Evolutionary conservation across 257 asterid species (phyloP).

Genomic region (Plantago ovata): DNA sequence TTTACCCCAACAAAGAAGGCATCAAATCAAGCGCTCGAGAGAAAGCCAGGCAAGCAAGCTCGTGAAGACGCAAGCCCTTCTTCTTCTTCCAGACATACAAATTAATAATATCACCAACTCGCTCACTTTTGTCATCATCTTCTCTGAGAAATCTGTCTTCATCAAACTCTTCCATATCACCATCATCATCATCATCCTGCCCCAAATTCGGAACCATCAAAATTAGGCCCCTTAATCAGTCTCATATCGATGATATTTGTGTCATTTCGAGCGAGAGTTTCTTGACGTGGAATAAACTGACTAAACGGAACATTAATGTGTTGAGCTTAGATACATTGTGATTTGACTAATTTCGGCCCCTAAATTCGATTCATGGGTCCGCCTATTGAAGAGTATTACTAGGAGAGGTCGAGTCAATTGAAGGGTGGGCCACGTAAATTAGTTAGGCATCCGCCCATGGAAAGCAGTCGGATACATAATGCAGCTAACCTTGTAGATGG

Average conservation of each 20-base stretch:
- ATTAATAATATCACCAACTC: constrained; percentile 39
- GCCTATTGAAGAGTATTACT: constrained; percentile 41
- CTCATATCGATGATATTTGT: no score
- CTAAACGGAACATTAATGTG: no score
- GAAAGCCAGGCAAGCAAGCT: constrained; percentile 82
- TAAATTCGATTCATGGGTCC: no score
- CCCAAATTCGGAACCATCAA: constrained; percentile 50
- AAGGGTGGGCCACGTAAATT: constrained; percentile 45
- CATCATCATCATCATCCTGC: constrained; percentile 37
- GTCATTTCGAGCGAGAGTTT: no score
- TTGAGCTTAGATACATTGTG: constrained; percentile 56
- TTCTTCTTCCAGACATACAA: constrained; percentile 50
- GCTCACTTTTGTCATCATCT: constrained; percentile 32
- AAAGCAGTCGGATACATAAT: constrained; percentile 38
- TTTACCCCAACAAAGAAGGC: constrained; percentile 62
- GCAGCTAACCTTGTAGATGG: constrained; percentile 39
- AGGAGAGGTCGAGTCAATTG: constrained; percentile 31
- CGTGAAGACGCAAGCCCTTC: constrained; percentile 73
- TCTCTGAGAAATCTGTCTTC: constrained; percentile 51
- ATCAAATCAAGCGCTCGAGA: constrained; percentile 70
- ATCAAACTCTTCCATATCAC: constrained; percentile 32
- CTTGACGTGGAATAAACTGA: no score
- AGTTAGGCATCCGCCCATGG: constrained; percentile 57
- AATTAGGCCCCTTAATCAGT: constrained; percentile 53
- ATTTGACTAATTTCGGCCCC: no score